Percentiles rank a stretch among this genome's conserved stretches.
These are phyloP conservation scores for Rhizopogon salebrosus DNA, from an alignment of 768 basidiomycete genomes.

Conservation along the genomic window DNA sequence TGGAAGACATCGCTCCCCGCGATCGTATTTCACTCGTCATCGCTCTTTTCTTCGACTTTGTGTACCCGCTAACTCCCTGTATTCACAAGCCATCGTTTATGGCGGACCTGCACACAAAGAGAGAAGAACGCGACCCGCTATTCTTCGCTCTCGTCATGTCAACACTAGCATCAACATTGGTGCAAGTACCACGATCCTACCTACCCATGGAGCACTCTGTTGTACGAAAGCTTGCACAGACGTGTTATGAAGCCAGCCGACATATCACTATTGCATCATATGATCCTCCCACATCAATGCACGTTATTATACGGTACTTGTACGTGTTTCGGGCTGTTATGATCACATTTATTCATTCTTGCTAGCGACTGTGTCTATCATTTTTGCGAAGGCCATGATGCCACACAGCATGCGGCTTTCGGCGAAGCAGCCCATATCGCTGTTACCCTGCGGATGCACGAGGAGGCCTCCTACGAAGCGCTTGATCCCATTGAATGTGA, in stretches of 20 bases:
- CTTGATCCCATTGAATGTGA: constrained; percentile 87
- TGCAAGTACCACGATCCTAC: constrained; percentile 85
- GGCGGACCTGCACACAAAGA: constrained; percentile 74
- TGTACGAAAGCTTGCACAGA: constrained; percentile 79
- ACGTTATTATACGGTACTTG: constrained; percentile 88
- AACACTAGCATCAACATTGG: constrained; percentile 80
- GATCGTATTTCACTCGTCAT: constrained; percentile 80
- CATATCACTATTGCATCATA: constrained; percentile 77
- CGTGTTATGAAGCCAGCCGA: constrained; percentile 77
- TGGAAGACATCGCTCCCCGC: constrained; percentile 80
- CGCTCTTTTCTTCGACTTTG: constrained; percentile 89
- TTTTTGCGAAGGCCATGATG: constrained; percentile 85
- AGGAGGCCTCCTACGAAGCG: constrained; percentile 77
- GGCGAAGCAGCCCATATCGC: constrained; percentile 85
- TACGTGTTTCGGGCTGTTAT: constrained; percentile 34
- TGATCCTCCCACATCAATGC: constrained; percentile 79
- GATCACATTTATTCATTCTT: constrained; percentile 6
- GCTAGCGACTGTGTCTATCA: constrained; percentile 78
- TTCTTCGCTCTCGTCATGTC: constrained; percentile 91
- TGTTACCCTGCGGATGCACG: constrained; percentile 78
- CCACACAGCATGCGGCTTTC: constrained; percentile 82
- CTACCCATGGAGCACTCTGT: constrained; percentile 81
- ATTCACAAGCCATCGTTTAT: constrained; percentile 89
- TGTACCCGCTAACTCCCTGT: constrained; percentile 87
- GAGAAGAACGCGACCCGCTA: constrained; percentile 84